Base-by-base conservation (phyloP, 139 green algal species). In the Chlorella sp. region DNA sequence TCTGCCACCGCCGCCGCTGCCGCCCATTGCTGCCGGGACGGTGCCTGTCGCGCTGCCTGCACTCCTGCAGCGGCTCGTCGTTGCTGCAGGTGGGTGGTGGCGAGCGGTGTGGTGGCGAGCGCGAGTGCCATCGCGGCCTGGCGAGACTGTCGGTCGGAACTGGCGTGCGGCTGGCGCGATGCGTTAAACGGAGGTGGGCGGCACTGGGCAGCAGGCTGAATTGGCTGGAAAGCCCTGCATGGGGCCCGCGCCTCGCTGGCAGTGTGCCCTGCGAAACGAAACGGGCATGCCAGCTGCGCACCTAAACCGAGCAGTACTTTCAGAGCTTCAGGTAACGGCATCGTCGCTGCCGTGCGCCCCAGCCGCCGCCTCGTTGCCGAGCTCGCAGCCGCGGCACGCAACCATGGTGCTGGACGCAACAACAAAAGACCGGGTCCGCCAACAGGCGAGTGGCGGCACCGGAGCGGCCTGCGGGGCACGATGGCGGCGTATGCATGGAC, bases 371-470 rank as follows among this genome's bases (percentile, higher is more conserved):
- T 20, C 70, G 36, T 20, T 60, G 20, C 38, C 62, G 70, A 23
- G 62, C 21, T 23, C 38, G 20, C n/a, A 71, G 30, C 28, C 30
- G 51, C 74, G 41, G 70, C 70, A 16, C 6, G 55, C 74, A 81
- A 47, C 79, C 64, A 86, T 86, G 81, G 81, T 80, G 36, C 70
- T 86, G 5, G 81, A 80, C 28, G 69, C 69, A 0, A 41, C 38
- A 6, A 86, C 81, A 16, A 86, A 86, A n/a, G 81, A 72, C 55
- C 32, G 70, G 16, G n/a, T 86, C 36, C 36, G 28, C n/a, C 69
- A 86, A 70, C 81, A 86, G 81, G 81, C 63, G 32, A 38, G 51
- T 16, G 32, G 25, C 21, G 41, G 3, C 39, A 63, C 11, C 30
- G 3, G 26, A 12, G 56, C n/a, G 2, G 17, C 16, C 15, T 15